Percentiles rank a stretch among this genome's conserved stretches.
These are phyloP conservation scores for Gossypium trilobum DNA, from an alignment of 441 rosid genomes.

Conservation along the genomic window DNA sequence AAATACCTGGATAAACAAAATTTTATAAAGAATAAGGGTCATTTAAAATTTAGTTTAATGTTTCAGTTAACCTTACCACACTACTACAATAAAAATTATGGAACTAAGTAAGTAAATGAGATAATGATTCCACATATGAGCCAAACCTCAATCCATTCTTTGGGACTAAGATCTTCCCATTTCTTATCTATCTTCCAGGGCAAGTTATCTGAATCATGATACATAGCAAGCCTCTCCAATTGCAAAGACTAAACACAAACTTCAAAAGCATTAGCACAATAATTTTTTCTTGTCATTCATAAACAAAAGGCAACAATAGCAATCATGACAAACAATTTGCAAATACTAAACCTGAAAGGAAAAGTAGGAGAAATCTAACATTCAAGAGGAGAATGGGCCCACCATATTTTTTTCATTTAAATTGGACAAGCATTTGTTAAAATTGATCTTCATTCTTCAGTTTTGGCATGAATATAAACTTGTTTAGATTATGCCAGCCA, in stretches of 20 bases:
- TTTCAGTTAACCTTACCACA: not conserved
- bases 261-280: conserved; percentile 23
- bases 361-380: not conserved
- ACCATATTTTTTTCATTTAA: not conserved
- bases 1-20: conserved; percentile 50
- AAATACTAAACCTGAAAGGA: conserved; percentile 15
- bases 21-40: not conserved
- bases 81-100: not conserved
- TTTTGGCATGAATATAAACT: not conserved
- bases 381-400: not conserved
- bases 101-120: not conserved
- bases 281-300: conserved; percentile 5
- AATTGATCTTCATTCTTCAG: not conserved
- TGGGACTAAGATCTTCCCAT: conserved; percentile 88
- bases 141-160: conserved; percentile 93
- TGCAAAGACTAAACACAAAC: conserved; percentile 63
- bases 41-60: not conserved
- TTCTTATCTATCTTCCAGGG: conserved; percentile 77
- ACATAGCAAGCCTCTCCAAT: conserved; percentile 87
- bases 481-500: conserved; percentile 4
- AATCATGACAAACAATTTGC: conserved; percentile 4
- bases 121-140: conserved; percentile 16
- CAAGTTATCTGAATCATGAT: conserved; percentile 71
- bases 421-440: not conserved
- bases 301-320: conserved; percentile 20